A percentile compares a stretch with the other conserved stretches of the same genome.
phyloP scores from a whole-genome alignment of 345 rosid species.

The Psidium guajava region DNA sequence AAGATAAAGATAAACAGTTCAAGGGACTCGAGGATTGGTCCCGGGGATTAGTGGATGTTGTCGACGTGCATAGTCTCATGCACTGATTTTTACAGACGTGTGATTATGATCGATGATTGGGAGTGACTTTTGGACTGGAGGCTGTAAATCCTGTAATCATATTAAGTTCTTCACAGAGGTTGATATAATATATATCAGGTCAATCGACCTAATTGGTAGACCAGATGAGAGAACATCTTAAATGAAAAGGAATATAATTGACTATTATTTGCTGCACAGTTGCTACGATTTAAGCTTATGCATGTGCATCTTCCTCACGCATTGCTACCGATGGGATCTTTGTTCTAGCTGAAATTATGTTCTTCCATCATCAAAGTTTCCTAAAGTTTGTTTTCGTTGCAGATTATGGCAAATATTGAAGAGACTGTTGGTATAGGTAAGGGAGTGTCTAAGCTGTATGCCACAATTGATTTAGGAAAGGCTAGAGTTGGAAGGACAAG shows the following conservation, averaged over 20 bases:
- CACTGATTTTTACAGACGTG: not conserved
- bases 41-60: not conserved
- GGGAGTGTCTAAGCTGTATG: constrained; percentile 67
- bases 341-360: not conserved
- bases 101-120: not conserved
- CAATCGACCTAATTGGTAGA: not conserved
- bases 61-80: not conserved
- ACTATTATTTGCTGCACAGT: not conserved
- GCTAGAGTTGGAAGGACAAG: constrained; percentile 96
- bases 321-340: not conserved
- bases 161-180: not conserved
- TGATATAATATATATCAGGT: not conserved
- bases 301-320: not conserved
- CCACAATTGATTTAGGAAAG: constrained; percentile 77
- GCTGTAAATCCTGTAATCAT: not conserved
- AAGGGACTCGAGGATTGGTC: not conserved
- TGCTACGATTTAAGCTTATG: not conserved
- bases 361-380: not conserved
- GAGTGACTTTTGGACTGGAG: not conserved
- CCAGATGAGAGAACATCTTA: not conserved
- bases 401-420: constrained; percentile 69
- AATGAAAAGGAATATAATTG: not conserved
- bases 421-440: constrained; percentile 77
- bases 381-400: not conserved
- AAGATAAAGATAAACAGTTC: not conserved